Evolutionary conservation across 2,329 filamentous ascomycete genomes (phyloP).

Genomic region (Aspergillus floridensis): DNA sequence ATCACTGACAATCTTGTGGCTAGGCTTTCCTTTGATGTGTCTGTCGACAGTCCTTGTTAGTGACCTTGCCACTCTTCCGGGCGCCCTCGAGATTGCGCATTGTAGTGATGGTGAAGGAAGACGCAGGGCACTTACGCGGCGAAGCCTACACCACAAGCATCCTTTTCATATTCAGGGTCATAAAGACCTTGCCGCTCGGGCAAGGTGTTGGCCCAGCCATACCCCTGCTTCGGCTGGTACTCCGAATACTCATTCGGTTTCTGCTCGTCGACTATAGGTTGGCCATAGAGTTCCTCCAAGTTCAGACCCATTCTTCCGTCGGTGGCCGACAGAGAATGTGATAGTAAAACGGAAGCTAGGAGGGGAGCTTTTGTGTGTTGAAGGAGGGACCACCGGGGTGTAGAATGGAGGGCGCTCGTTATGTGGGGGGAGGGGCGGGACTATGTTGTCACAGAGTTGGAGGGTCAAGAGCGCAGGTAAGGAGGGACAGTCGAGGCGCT

Average conservation of each 20-base stretch:
- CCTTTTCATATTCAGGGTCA: constrained; percentile 92
- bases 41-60: constrained; percentile 47
- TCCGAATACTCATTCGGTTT: constrained; percentile 50
- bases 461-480: constrained; percentile 23
- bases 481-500: constrained; percentile 11
- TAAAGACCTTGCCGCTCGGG: constrained; percentile 99
- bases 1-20: constrained; percentile 99
- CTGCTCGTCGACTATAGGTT: constrained; percentile 46
- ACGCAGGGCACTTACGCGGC: constrained; percentile 68
- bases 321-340: constrained; percentile 42
- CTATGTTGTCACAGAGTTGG: constrained; percentile 24
- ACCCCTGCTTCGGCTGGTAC: constrained; percentile 59
- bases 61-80: constrained; percentile 3
- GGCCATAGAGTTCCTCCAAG: constrained; percentile 49
- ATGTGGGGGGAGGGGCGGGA: constrained; percentile 10
- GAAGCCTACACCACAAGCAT: constrained; percentile 99
- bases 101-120: neutral
- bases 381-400: constrained; percentile 16
- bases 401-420: constrained; percentile 15
- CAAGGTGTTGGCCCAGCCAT: constrained; percentile 92
- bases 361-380: constrained; percentile 1
- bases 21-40: constrained; percentile 95
- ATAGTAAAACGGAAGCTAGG: constrained; percentile 17
- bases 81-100: neutral
- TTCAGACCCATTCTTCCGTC: constrained; percentile 52